phyloP scores from a whole-genome alignment of 1,284 basidiomycete species.

The Heterobasidion irregulare region DNA sequence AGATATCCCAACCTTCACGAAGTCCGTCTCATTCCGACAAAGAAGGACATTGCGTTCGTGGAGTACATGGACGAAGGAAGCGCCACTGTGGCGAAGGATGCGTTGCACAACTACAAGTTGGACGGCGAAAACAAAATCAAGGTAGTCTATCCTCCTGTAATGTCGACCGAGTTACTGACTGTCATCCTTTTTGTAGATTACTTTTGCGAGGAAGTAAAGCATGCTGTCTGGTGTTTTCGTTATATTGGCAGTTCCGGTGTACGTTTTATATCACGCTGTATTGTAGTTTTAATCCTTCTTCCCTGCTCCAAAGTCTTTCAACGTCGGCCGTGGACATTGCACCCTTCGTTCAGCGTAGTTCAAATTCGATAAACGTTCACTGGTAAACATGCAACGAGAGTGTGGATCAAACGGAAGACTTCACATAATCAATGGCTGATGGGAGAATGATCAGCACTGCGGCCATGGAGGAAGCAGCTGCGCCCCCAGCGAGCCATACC shows the following conservation, averaged over 20 bases:
- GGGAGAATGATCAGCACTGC: too few species aligned
- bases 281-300: constrained; percentile 5
- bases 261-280: constrained; percentile 7
- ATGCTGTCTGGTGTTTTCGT: not conserved
- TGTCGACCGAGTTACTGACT: not conserved
- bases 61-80: constrained; percentile 88
- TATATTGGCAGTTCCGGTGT: constrained; percentile 1
- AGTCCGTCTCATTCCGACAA: constrained; percentile 93
- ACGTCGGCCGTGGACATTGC: too few species aligned
- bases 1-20: constrained; percentile 91
- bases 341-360: too few species aligned
- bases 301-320: not conserved
- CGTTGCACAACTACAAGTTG: constrained; percentile 92
- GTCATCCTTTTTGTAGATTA: constrained; percentile 31
- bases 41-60: constrained; percentile 95
- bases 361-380: too few species aligned
- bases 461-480: too few species aligned
- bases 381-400: too few species aligned
- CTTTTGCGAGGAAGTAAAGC: constrained; percentile 49
- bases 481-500: not conserved
- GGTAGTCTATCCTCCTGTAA: constrained; percentile 31
- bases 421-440: too few species aligned
- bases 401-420: too few species aligned
- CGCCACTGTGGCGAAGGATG: constrained; percentile 88
- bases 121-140: constrained; percentile 97